A percentile compares a stretch with the other conserved stretches of the same genome.
These are phyloP conservation scores for Erodium texanum DNA, from an alignment of 441 rosid genomes.

Conservation along the genomic window DNA sequence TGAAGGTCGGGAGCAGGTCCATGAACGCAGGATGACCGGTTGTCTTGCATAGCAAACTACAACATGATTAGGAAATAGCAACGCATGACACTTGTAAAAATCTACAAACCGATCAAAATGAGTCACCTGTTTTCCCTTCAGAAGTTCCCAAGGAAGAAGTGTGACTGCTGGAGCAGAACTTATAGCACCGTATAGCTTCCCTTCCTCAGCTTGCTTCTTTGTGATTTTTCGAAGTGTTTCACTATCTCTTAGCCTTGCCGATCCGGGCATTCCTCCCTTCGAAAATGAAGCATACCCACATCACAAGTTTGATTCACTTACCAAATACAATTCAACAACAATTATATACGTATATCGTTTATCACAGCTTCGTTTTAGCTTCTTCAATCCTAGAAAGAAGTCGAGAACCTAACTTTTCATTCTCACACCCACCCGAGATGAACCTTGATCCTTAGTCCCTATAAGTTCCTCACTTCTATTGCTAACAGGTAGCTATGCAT, in stretches of 20 bases:
- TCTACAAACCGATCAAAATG: slow-evolving; percentile 5
- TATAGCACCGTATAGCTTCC: slow-evolving; percentile 77
- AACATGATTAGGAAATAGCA: slow-evolving; percentile 30
- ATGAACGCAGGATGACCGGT: slow-evolving; percentile 91
- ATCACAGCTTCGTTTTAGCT: too few relatives aligned
- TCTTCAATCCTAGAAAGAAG: too few relatives aligned
- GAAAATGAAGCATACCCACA: slow-evolving; percentile 7
- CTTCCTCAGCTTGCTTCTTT: slow-evolving; percentile 63
- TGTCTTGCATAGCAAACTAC: slow-evolving; percentile 54
- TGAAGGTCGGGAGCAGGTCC: slow-evolving; percentile 73
- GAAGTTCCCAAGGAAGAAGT: slow-evolving; percentile 94
- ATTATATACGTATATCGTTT: too few relatives aligned
- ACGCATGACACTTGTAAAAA: background rate
- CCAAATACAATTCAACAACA: background rate
- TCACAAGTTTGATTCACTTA: background rate
- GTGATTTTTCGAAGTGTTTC: slow-evolving; percentile 50
- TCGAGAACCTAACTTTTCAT: too few relatives aligned
- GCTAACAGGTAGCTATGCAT: background rate
- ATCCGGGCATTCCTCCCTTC: slow-evolving; percentile 99
- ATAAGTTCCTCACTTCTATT: slow-evolving; percentile 2
- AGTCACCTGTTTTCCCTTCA: slow-evolving; percentile 55
- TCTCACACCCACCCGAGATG: too few relatives aligned
- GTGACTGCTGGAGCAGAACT: slow-evolving; percentile 90
- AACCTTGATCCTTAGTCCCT: too few relatives aligned
- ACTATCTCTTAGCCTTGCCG: slow-evolving; percentile 77